Conservation (phyloP, 225 moss, liverwort and hornwort species). For the Physcomitrium patens region DNA sequence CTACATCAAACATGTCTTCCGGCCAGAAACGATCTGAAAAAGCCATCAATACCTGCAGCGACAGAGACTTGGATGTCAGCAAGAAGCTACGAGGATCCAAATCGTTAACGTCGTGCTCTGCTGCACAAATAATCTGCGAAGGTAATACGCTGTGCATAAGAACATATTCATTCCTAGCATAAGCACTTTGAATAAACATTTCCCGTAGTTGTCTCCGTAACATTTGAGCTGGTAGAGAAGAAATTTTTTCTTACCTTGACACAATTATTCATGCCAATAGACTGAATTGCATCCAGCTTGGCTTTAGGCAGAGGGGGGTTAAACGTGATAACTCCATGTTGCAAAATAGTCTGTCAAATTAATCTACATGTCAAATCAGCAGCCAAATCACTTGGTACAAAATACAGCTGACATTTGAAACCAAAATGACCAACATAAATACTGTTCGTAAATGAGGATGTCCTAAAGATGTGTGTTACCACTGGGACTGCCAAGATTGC, state of each 20-base stretch:
- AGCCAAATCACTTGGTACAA: background rate
- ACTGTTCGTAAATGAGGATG: slow-evolving; percentile 5
- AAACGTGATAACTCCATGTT: slow-evolving; percentile 63
- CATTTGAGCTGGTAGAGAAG: slow-evolving; percentile 13
- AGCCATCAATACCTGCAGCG: slow-evolving; percentile 72
- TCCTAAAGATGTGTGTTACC: slow-evolving; percentile 45
- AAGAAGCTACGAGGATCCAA: slow-evolving; percentile 9
- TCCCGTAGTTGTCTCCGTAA: slow-evolving; percentile 4
- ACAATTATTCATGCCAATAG: slow-evolving; percentile 86
- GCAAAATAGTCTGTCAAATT: slow-evolving; percentile 63
- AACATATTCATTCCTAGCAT: background rate
- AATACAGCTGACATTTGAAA: background rate
- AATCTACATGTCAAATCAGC: slow-evolving; percentile 23
- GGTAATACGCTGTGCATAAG: background rate
- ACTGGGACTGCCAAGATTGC: slow-evolving; percentile 73
- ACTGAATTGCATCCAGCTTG: slow-evolving; percentile 67
- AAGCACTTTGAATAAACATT: background rate
- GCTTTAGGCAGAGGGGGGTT: slow-evolving; percentile 59
- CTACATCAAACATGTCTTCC: slow-evolving; percentile 77
- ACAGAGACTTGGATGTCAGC: slow-evolving; percentile 26
- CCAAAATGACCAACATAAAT: background rate
- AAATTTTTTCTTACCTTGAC: slow-evolving; percentile 59
- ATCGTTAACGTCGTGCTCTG: background rate
- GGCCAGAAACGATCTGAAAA: slow-evolving; percentile 90
- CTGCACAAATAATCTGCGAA: background rate